Percentiles rank a stretch among this genome's conserved stretches.
Conservation (phyloP, 2,329 filamentous ascomycete genomes). For the Dactylonectria estremocensis region DNA sequence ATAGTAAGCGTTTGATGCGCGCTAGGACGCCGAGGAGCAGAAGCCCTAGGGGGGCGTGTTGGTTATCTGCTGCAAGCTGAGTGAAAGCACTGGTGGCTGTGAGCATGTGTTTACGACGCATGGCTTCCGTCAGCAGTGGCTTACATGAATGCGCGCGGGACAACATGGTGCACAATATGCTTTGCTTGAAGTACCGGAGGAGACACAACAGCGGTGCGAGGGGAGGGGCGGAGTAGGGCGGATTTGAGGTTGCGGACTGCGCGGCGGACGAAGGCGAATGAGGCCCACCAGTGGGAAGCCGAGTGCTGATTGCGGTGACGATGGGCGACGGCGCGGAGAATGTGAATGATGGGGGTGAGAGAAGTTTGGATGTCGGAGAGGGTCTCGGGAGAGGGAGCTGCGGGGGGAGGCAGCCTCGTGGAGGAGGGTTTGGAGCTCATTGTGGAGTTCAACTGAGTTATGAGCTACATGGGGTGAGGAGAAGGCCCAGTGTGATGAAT, state of each 20-base stretch:
- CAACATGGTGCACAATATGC: constrained; percentile 50
- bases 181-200: constrained; percentile 42
- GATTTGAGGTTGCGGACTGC: constrained; percentile 69
- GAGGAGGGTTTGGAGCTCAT: constrained; percentile 32
- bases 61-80: constrained; percentile 78
- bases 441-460: not conserved
- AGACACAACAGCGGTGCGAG: constrained; percentile 19
- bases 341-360: constrained; percentile 60
- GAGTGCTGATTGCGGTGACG: constrained; percentile 95
- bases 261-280: constrained; percentile 80
- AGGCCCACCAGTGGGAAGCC: constrained; percentile 83
- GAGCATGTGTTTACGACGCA: not conserved
- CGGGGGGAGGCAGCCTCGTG: constrained; percentile 29
- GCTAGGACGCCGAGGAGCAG: constrained; percentile 77
- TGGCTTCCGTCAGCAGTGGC: constrained; percentile 22
- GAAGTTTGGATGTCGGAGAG: constrained; percentile 41
- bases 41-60: constrained; percentile 80
- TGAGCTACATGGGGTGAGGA: not conserved
- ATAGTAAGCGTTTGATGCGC: constrained; percentile 66
- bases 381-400: constrained; percentile 18
- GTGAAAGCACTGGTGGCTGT: constrained; percentile 70
- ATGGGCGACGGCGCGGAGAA: constrained; percentile 82
- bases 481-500: not conserved
- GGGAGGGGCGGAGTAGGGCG: constrained; percentile 36
- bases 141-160: constrained; percentile 57